Percentiles rank a stretch among this genome's conserved stretches.
Evolutionary conservation across 208 protist genomes (phyloP).

Genomic region (Tritrichomonas musculus): DNA sequence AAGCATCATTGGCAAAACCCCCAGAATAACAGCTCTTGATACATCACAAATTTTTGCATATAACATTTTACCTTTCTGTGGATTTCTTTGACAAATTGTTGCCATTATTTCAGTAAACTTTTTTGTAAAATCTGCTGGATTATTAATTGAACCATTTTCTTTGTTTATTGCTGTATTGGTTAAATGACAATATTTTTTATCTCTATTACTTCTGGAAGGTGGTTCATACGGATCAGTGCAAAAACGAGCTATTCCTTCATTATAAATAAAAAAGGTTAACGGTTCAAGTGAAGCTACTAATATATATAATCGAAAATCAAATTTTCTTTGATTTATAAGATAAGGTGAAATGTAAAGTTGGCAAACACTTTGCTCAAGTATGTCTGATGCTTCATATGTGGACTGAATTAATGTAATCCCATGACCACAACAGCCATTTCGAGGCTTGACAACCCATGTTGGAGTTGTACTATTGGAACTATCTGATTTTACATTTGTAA

Average conservation of each 20-base stretch:
- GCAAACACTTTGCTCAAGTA: background rate
- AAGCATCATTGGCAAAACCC: background rate
- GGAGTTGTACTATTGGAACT: too few relatives aligned
- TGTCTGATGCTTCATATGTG: background rate
- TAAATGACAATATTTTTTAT: constrained; percentile 29
- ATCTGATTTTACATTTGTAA: too few relatives aligned
- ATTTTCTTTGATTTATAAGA: constrained; percentile 46
- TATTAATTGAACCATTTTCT: background rate
- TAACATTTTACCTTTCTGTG: background rate
- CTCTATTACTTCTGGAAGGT: background rate
- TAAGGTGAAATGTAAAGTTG: constrained; percentile 45
- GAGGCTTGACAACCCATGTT: constrained; percentile 5
- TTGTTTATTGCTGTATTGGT: constrained; percentile 33
- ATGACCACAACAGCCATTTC: background rate
- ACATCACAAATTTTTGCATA: background rate
- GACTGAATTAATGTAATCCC: background rate
- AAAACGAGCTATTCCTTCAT: constrained; percentile 39
- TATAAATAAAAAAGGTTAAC: constrained; percentile 43
- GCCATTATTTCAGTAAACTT: background rate
- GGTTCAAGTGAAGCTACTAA: constrained; percentile 37
- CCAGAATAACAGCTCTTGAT: background rate
- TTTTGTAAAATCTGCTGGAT: background rate
- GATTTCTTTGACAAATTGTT: background rate
- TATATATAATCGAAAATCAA: constrained; percentile 49
- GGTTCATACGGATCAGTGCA: constrained; percentile 39